phyloP scores from a whole-genome alignment of 441 rosid species.

The Adansonia madagascariensis region DNA sequence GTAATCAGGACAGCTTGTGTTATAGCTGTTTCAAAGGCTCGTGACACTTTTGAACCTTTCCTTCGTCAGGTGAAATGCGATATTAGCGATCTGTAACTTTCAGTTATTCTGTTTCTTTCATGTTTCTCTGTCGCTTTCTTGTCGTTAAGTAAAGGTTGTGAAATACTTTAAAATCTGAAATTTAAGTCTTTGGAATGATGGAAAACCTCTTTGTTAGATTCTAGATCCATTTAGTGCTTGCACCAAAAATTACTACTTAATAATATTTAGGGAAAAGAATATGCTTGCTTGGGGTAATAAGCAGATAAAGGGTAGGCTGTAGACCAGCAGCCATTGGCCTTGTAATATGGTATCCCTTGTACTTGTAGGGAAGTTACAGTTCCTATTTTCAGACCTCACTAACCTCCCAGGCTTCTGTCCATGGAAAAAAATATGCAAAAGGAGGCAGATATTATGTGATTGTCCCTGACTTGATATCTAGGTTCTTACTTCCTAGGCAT shows the following conservation, averaged over 20 bases:
- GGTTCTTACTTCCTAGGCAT: slow-evolving; percentile 17
- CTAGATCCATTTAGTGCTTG: slow-evolving; percentile 8
- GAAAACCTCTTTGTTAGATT: background rate
- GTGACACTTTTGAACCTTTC: slow-evolving; percentile 92
- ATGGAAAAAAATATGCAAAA: background rate
- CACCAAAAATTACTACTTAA: background rate
- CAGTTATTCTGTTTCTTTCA: slow-evolving; percentile 1
- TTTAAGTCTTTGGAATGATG: slow-evolving; percentile 6
- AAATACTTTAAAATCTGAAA: slow-evolving; percentile 10
- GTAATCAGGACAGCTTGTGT: slow-evolving; percentile 89
- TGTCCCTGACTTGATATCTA: background rate
- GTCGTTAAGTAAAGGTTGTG: slow-evolving; percentile 10
- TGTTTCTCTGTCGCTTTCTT: slow-evolving; percentile 17
- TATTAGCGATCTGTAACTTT: slow-evolving; percentile 11
- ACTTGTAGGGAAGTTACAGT: background rate
- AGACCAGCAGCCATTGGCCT: background rate
- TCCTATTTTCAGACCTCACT: background rate
- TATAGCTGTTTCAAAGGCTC: slow-evolving; percentile 97
- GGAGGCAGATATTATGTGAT: background rate
- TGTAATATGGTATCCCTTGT: slow-evolving; percentile 7
- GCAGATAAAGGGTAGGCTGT: slow-evolving; percentile 19
- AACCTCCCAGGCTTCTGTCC: background rate
- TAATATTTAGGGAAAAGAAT: background rate
- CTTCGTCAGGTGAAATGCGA: slow-evolving; percentile 73
- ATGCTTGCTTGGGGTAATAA: slow-evolving; percentile 14